Percentiles rank a stretch among this genome's conserved stretches.
Evolutionary conservation across 2,329 filamentous ascomycete genomes (phyloP).

Genomic region (Talaromyces verruculosus): DNA sequence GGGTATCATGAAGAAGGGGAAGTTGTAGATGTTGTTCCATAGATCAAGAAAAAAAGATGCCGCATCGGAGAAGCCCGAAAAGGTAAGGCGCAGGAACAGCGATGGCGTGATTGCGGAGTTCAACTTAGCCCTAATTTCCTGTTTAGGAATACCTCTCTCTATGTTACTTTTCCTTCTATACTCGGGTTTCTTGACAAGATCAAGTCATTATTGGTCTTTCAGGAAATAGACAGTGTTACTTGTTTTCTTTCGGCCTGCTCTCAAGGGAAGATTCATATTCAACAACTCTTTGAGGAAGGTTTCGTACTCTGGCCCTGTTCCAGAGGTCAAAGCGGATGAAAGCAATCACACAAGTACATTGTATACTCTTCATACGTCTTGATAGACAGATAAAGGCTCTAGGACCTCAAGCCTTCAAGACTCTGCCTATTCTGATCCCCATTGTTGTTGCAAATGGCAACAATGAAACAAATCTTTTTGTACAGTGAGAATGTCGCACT

Average conservation of each 20-base stretch:
- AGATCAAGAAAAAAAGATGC: constrained; percentile 4
- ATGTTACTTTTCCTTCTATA: background rate
- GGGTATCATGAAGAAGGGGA: background rate
- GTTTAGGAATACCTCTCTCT: background rate
- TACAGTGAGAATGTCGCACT: background rate
- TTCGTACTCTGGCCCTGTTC: background rate
- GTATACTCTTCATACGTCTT: background rate
- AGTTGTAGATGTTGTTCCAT: background rate
- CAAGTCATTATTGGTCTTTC: background rate
- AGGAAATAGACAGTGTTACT: background rate
- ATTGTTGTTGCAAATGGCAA: background rate
- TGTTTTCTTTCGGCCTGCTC: too few species aligned
- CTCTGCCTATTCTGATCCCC: background rate
- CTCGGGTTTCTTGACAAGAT: background rate
- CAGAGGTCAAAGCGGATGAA: background rate
- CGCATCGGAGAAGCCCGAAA: constrained; percentile 9
- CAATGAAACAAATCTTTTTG: background rate
- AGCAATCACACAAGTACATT: background rate
- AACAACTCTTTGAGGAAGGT: background rate
- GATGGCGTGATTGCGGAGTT: constrained; percentile 18
- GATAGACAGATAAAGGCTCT: background rate
- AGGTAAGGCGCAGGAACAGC: constrained; percentile 14
- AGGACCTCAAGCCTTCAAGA: background rate
- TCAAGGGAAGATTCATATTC: background rate
- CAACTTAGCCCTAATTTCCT: constrained; percentile 15